Base-by-base conservation (phyloP, 208 protist genomes). In the Phytomonas sp. region DNA sequence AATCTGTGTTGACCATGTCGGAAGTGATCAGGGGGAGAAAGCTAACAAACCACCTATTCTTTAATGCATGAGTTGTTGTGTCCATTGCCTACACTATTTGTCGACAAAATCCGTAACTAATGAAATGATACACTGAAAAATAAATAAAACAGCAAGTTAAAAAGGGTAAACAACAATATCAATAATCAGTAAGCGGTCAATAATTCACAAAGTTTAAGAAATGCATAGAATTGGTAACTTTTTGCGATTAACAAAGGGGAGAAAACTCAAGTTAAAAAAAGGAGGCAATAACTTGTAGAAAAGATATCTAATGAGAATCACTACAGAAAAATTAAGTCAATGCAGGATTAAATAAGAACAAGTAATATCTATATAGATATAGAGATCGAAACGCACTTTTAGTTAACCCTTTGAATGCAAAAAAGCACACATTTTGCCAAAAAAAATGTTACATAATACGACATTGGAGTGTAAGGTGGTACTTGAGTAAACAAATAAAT, bases 21-120 rank as follows among this genome's bases (percentile, higher is more conserved):
- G 76, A 52, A 26, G 87, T 93, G 12, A 95, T 60, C 36, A 91
- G 73, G 5, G 88, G 89, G 23, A 97, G 80, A 67, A 88, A 94
- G 74, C 87, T 94, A 62, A 94, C 74, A 74, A 93, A 91, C 87
- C 88, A 97, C 61, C 73, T 73, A 68, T 92, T 81, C 6, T 84
- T 82, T 14, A 96, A 71, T 33, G 82, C 84, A 65, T 96, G 87
- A 14, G 81, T 70, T 67, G 67, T 26, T 8, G 32, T 45, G 16
- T 33, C 49, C 71, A 29, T n/a, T 34, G 4, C n/a, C 23, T 29
- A 70, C 45, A 70, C 31, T 23, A 12, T 1, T 45, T 72, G 6
- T n/a, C 16, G 59, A 42, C 63, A 71, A 65, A 65, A 37, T 60
- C 45, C 19, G 45, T 56, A 56, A 56, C 19, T 1, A 56, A 56